Evolutionary conservation across 2,329 filamentous ascomycete species (phyloP), one percentile per base, ranked within the genome.

Genomic region (Clarireedia homoeocarpa): DNA sequence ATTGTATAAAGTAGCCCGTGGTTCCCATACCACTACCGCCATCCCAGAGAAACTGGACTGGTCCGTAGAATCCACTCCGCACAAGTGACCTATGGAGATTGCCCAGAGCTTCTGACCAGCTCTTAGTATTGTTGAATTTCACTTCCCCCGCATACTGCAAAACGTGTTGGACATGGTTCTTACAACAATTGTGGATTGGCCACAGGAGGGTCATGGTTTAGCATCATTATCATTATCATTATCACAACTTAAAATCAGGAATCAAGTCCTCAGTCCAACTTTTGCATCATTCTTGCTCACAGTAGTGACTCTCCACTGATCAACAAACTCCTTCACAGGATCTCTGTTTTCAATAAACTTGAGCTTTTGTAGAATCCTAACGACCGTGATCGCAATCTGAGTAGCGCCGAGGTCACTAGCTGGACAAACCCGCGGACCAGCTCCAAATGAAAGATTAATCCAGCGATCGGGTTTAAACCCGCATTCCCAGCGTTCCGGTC

Each of bases 401-500:
- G 34, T 48, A 9, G 48, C 15, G 17, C 51, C 42, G n/a, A 48
- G 30, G 39, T 53, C 51, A 4, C 51, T 44, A 27, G 44, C 51
- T 12, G 51, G 30, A 30, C 51, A 53, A 17, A 27, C 47, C 9
- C 20, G 44, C 17, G 23, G 20, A 4, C 51, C 30, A 5, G 34
- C 44, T 24, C 5, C 44, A 17, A 47, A 53, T 2, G 51, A 24
- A 24, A 53, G 2, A 27, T 39, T 46, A 10, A 46, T 53, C 51
- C 51, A 53, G 24, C 51, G 42, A 53, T 53, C 42, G 17, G 42
- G 51, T 46, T 46, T 53, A 24, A 47, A 47, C 0, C 46, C 30
- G 1, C 30, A 20, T 24, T 46, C 20, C 27, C 39, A 51, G 6
- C 24, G 6, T 15, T 51, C 26, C 4, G 39, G 48, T 4, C 34